These are phyloP conservation scores for Prunus armeniaca DNA, from an alignment of 306 rosid species.

Conservation along the genomic window DNA sequence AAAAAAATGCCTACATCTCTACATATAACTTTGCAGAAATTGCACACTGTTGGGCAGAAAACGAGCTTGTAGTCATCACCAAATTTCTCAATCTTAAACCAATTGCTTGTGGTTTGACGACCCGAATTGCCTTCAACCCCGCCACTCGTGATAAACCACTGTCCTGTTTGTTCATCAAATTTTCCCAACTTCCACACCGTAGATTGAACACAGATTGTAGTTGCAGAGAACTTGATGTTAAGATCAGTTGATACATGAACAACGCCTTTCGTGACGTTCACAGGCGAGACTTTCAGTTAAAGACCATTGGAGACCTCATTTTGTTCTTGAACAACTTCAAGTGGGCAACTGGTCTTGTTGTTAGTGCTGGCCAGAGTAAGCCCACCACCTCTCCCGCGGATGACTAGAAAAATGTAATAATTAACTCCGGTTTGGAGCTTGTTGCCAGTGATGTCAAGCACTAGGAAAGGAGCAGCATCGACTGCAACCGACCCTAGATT, in stretches of 20 bases:
- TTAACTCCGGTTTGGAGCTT: conserved; percentile 16
- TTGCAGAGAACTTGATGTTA: conserved; percentile 36
- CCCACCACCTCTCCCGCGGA: conserved; percentile 45
- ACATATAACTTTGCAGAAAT: conserved; percentile 44
- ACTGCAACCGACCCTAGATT: conserved; percentile 11
- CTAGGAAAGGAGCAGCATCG: conserved; percentile 30
- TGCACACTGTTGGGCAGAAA: conserved; percentile 52
- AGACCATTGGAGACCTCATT: conserved; percentile 36
- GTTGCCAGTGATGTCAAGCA: conserved; percentile 38
- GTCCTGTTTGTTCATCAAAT: conserved; percentile 28
- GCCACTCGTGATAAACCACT: conserved; percentile 46
- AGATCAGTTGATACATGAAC: conserved; percentile 43
- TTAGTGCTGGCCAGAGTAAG: conserved; percentile 35
- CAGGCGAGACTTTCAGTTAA: conserved; percentile 32
- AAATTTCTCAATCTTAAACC: conserved; percentile 63
- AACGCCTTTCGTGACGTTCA: conserved; percentile 33
- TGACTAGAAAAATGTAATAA: conserved; percentile 50
- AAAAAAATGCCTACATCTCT: conserved; percentile 41
- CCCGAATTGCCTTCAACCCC: conserved; percentile 54
- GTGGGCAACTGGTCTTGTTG: conserved; percentile 37
- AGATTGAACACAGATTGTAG: conserved; percentile 26
- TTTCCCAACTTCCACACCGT: conserved; percentile 50
- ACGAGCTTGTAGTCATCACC: conserved; percentile 38
- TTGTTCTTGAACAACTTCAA: conserved; percentile 47
- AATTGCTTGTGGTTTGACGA: conserved; percentile 30